These are phyloP conservation scores for Penicillium coffeae DNA, from an alignment of 495 filamentous ascomycete genomes.

Conservation along the genomic window DNA sequence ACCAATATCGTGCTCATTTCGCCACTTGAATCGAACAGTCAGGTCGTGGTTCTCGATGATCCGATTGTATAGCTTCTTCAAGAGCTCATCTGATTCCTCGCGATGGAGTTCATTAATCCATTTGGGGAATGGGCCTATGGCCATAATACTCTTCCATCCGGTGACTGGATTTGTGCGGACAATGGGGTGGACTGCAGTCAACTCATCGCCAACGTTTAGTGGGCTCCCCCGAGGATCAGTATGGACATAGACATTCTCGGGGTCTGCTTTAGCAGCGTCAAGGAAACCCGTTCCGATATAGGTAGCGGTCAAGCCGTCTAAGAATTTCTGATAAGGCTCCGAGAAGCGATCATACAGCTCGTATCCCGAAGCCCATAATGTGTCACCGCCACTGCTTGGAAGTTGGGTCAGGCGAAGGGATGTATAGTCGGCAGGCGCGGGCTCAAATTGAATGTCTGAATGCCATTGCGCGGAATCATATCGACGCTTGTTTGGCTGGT, in stretches of 20 bases:
- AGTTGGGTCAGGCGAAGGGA: conserved; percentile 55
- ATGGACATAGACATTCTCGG: conserved; percentile 49
- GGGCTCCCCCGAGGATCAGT: conserved; percentile 54
- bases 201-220: conserved; percentile 56
- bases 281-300: conserved; percentile 53
- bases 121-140: conserved; percentile 57
- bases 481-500: conserved; percentile 18
- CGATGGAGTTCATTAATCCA: conserved; percentile 56
- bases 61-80: conserved; percentile 43
- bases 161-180: conserved; percentile 74
- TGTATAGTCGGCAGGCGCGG: conserved; percentile 62
- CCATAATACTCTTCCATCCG: conserved; percentile 73
- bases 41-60: conserved; percentile 72
- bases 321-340: conserved; percentile 54
- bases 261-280: conserved; percentile 40
- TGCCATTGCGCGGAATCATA: conserved; percentile 51
- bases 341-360: conserved; percentile 66
- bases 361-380: conserved; percentile 41
- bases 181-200: conserved; percentile 65
- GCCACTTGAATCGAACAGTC: conserved; percentile 66
- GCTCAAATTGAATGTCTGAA: conserved; percentile 67
- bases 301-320: conserved; percentile 63
- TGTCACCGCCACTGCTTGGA: conserved; percentile 70
- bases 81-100: conserved; percentile 31
- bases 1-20: conserved; percentile 52